phyloP scores from a whole-genome alignment of 805 yeast genomes.

The Peterozyma toletana region DNA sequence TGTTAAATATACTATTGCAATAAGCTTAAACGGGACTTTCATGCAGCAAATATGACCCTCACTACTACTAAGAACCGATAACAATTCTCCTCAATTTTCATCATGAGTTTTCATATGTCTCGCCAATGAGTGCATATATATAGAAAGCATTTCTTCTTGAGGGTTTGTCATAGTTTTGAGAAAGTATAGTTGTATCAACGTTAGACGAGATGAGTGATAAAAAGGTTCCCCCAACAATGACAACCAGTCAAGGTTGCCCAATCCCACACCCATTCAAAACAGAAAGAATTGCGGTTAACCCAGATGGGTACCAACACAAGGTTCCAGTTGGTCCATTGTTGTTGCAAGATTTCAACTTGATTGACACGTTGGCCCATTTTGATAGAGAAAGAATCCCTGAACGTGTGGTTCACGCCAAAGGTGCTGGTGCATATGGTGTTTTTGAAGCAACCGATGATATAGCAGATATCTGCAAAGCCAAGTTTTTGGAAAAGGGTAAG shows the following conservation, averaged over 20 bases:
- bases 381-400: slow-evolving; percentile 90
- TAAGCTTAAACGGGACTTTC: too few relatives aligned
- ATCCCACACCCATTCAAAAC: slow-evolving; percentile 70
- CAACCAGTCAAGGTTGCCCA: slow-evolving; percentile 75
- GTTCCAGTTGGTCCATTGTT: slow-evolving; percentile 60
- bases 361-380: slow-evolving; percentile 80
- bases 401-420: slow-evolving; percentile 91
- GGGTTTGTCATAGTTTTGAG: too few relatives aligned
- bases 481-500: slow-evolving; percentile 72
- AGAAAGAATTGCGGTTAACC: slow-evolving; percentile 61
- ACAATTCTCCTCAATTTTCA: too few relatives aligned
- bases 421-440: slow-evolving; percentile 84
- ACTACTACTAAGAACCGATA: too few relatives aligned
- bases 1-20: too few relatives aligned
- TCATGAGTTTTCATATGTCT: too few relatives aligned
- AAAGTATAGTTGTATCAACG: too few relatives aligned
- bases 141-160: too few relatives aligned
- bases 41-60: too few relatives aligned
- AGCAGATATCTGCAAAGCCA: slow-evolving; percentile 62
- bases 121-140: too few relatives aligned
- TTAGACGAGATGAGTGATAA: slow-evolving; percentile 17
- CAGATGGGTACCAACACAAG: slow-evolving; percentile 15
- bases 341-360: slow-evolving; percentile 73
- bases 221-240: slow-evolving; percentile 43
- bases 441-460: slow-evolving; percentile 86